Percentiles rank a stretch among this genome's conserved stretches.
phyloP scores from a whole-genome alignment of 352 stramenopile genomes.

The Aphanomyces cochlioides region DNA sequence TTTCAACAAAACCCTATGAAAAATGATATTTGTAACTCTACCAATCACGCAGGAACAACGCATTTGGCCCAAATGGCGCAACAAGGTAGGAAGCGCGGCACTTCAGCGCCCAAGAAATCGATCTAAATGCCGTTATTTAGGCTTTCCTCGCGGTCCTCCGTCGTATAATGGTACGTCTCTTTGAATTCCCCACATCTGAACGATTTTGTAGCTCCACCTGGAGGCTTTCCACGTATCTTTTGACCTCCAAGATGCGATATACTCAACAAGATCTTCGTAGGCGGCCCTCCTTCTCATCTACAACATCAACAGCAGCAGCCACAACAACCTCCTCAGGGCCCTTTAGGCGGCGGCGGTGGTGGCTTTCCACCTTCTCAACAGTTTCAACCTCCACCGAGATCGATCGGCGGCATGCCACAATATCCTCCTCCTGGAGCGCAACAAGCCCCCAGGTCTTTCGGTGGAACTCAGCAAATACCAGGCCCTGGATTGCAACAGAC shows the following conservation, averaged over 20 bases:
- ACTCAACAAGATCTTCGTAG: too few relatives aligned
- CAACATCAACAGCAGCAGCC: too few relatives aligned
- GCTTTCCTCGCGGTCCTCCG: slow-evolving; percentile 6
- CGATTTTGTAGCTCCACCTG: neutral
- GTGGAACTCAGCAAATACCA: neutral
- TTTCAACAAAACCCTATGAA: too few relatives aligned
- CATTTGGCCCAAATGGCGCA: neutral
- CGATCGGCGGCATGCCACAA: neutral
- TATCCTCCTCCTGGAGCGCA: neutral
- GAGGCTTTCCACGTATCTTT: neutral
- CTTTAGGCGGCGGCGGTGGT: neutral
- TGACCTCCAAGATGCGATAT: too few relatives aligned
- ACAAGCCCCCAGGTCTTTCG: neutral
- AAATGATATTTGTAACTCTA: neutral
- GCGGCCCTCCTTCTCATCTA: too few relatives aligned
- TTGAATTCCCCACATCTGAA: neutral
- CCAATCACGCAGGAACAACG: slow-evolving; percentile 6
- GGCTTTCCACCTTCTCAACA: neutral
- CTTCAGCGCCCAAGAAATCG: neutral
- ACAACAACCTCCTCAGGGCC: neutral
- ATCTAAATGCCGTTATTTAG: neutral
- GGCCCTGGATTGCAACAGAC: neutral
- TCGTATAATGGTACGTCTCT: neutral
- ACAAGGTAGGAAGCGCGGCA: neutral
- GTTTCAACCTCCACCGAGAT: neutral